Evolutionary conservation across 129 eudicot genomes (phyloP), one percentile per base, ranked within the genome.

Genomic region (Oenanthe sinensis): DNA sequence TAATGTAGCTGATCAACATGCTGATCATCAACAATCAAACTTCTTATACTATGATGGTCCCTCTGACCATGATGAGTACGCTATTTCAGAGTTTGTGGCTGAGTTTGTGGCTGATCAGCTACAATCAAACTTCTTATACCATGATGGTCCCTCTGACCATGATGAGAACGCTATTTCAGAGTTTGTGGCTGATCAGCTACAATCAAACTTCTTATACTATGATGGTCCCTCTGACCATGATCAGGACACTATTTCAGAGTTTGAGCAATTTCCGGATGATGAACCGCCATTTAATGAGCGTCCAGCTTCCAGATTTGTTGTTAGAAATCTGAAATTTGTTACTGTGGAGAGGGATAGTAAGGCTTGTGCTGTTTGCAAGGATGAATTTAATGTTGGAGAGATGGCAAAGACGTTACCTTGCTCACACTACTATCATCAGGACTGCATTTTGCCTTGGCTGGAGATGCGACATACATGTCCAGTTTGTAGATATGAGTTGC

Each of bases 311-410:
- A 87, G 85, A 73, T n/a, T 52, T 2, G 93, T 49, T 7, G 81
- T 91, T 20, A 83, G 68, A 79, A 84, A 75, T 72, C 86, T 91
- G 39, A n/a, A n/a, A n/a, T n/a, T n/a, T n/a, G n/a, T n/a, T 33
- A 33, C 36, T 63, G 77, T 58, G 24, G 83, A 82, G 60, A 80
- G 81, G 62, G 78, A 79, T 28, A 87, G 65, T 68, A 52, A 73
- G 1, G 71, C 78, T 69, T 91, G 97, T 82, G 93, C 93, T 20
- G 87, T 91, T 54, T 91, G 97, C 80, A 89, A 89, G 75, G 91
- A 91, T 75, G 91, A 86, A 37, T 22, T 91, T 39, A 78, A 63
- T 47, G 81, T 82, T 80, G 93, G 97, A 26, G 88, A 91, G 68
- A 78, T 12, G 77, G 88, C 77, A 0, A 91, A 84, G 22, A 33